Conservation (phyloP, 768 basidiomycete species). For the Leccinum incarnatum region DNA sequence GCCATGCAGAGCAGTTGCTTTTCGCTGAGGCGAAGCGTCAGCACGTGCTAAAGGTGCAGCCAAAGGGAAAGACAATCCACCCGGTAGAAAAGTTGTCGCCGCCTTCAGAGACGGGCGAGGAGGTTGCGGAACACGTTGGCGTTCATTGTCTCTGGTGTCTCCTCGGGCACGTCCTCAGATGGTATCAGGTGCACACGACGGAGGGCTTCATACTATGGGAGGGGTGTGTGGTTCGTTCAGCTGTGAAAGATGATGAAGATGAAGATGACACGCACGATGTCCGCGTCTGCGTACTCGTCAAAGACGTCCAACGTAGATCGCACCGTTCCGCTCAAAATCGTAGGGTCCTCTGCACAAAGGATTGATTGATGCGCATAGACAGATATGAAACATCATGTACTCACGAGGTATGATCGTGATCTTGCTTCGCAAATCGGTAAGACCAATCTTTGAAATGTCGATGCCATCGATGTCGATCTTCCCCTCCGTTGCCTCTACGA, state of each 20-base stretch:
- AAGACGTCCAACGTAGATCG: constrained; percentile 85
- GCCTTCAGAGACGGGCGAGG: constrained; percentile 69
- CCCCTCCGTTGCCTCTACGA: constrained; percentile 83
- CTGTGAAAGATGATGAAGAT: not conserved
- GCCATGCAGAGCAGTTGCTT: constrained; percentile 91
- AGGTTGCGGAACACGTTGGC: constrained; percentile 74
- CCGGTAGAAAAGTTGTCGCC: constrained; percentile 90
- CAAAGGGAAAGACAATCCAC: constrained; percentile 34
- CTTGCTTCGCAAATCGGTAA: constrained; percentile 75
- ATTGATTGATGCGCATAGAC: not conserved
- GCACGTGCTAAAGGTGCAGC: not conserved
- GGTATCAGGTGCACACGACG: constrained; percentile 80
- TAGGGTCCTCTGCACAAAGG: constrained; percentile 70
- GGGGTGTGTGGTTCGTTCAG: not conserved
- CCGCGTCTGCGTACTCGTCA: constrained; percentile 77
- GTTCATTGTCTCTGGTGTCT: constrained; percentile 48
- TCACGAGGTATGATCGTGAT: constrained; percentile 75
- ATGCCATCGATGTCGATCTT: constrained; percentile 73
- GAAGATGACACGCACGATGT: constrained; percentile 56
- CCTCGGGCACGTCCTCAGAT: constrained; percentile 44
- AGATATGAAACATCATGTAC: constrained; percentile 21
- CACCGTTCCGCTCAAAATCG: constrained; percentile 79
- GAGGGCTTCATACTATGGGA: constrained; percentile 70
- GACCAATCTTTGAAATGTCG: constrained; percentile 75
- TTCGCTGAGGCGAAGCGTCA: constrained; percentile 42